A percentile compares a stretch with the other conserved stretches of the same genome.
Evolutionary conservation across 345 rosid genomes (phyloP).

Genomic region (Camelina laxa): DNA sequence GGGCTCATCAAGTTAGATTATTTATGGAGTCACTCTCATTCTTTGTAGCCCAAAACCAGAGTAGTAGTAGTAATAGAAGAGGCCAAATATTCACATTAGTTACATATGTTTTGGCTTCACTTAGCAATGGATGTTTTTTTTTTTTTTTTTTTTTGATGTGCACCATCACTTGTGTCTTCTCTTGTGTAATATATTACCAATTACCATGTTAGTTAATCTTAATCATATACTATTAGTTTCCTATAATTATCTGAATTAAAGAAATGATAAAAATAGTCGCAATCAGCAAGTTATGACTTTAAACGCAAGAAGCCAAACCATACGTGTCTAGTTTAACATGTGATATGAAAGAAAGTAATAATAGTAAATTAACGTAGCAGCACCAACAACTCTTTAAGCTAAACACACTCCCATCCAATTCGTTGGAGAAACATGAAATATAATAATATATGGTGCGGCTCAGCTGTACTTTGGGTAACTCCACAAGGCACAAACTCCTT

Average conservation of each 20-base stretch:
- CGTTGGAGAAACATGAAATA: background rate
- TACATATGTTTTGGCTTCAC: background rate
- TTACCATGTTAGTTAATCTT: background rate
- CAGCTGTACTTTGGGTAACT: background rate
- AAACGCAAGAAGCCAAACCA: slow-evolving; percentile 34
- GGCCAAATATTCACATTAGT: background rate
- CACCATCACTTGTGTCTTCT: slow-evolving; percentile 1
- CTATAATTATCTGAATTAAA: slow-evolving; percentile 24
- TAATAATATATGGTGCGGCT: background rate
- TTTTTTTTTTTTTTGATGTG: background rate
- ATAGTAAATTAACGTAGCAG: slow-evolving; percentile 23
- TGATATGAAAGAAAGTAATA: slow-evolving; percentile 23
- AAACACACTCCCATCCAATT: background rate
- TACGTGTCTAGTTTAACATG: slow-evolving; percentile 29
- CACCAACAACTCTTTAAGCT: slow-evolving; percentile 33
- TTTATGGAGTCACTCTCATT: slow-evolving; percentile 21
- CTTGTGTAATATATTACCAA: too few relatives aligned
- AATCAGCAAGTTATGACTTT: slow-evolving; percentile 25
- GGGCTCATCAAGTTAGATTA: slow-evolving; percentile 23
- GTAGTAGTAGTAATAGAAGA: slow-evolving; percentile 15
- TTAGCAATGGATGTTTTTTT: background rate
- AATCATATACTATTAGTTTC: background rate
- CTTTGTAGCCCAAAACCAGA: background rate
- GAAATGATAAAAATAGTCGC: slow-evolving; percentile 18
- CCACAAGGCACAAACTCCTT: background rate